Base-by-base conservation (phyloP, 495 filamentous ascomycete species). In the Lophium mytilinum region DNA sequence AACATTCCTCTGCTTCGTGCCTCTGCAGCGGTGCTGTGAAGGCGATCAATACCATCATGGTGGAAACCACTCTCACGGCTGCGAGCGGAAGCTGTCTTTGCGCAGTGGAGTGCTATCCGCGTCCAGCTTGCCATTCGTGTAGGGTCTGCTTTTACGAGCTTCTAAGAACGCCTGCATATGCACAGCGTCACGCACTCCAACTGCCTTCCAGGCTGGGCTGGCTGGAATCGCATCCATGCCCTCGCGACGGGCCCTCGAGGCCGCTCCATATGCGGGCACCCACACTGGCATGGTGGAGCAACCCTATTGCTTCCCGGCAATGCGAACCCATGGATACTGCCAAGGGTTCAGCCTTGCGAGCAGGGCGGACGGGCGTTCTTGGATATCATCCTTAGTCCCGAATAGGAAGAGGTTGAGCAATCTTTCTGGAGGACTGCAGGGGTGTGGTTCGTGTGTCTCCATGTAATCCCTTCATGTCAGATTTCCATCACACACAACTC, bases 141-240 rank as follows among this genome's bases (percentile, higher is more conserved):
- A 30, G 24, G 24, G 24, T 18, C 45, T 48, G 45, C 17, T 24
- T 48, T 12, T 7, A 48, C 15, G 21, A 24, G 45, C 21, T 8
- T 14, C 15, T 30, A 33, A 52, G 11, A 40, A 35, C 56, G 50
- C 56, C 57, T 47, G 21, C 52, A 43, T n/a, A 52, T 60, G 52
- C 52, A 55, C 34, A 11, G 50, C 52, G 57, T 56, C 51, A 60
- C 51, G 57, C 46, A 50, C 19, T 47, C 57, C 52, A 54, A 53
- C 15, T 53, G 37, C 24, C 24, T 30, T 30, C 24, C 24, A 30
- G 24, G 24, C 24, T 30, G 24, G 24, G 6, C 24, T 3, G 24
- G 24, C 24, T 30, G 24, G 24, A 30, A 30, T 6, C 6, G 24
- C 3, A 30, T 30, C 24, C 24, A 30, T 6, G 24, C 24, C 24